Percentiles rank a stretch among this genome's conserved stretches.
Evolutionary conservation across 140 eudicot genomes (phyloP).

Genomic region (Erigeron philadelphicus): DNA sequence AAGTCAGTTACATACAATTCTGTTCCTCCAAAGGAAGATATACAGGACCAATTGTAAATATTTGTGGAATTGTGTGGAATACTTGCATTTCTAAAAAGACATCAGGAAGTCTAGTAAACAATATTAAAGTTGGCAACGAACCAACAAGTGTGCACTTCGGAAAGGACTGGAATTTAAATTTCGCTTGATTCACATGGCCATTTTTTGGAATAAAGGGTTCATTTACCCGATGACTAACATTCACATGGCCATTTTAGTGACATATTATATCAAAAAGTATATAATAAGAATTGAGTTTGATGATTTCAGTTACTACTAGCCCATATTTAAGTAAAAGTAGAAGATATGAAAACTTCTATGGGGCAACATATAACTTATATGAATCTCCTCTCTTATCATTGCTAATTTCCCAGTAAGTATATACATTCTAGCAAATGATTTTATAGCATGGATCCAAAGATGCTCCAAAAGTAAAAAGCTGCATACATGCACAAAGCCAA

Average conservation of each 20-base stretch:
- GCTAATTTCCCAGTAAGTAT: background rate
- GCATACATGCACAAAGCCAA: slow-evolving; percentile 16
- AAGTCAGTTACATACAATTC: slow-evolving; percentile 5
- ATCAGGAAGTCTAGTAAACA: slow-evolving; percentile 13
- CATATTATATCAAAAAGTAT: too few species aligned
- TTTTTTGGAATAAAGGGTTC: background rate
- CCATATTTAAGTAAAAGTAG: slow-evolving; percentile 7
- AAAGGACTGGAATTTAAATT: too few species aligned
- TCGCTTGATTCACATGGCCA: background rate
- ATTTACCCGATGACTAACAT: too few species aligned
- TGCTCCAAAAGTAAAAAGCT: slow-evolving; percentile 7
- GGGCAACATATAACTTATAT: background rate
- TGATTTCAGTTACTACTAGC: background rate
- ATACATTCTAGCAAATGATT: background rate
- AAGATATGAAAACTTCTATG: background rate
- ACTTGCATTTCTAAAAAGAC: background rate
- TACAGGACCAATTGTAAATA: too few species aligned
- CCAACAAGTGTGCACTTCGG: slow-evolving; percentile 8
- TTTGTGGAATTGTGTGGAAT: too few species aligned
- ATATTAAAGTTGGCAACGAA: slow-evolving; percentile 5
- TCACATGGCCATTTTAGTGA: too few species aligned
- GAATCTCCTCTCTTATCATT: slow-evolving; percentile 6
- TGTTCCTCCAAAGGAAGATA: slow-evolving; percentile 6
- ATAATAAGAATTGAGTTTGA: background rate
- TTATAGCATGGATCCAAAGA: slow-evolving; percentile 1